These are phyloP conservation scores for Boletus fagicola DNA, from an alignment of 768 basidiomycete genomes.

Conservation along the genomic window DNA sequence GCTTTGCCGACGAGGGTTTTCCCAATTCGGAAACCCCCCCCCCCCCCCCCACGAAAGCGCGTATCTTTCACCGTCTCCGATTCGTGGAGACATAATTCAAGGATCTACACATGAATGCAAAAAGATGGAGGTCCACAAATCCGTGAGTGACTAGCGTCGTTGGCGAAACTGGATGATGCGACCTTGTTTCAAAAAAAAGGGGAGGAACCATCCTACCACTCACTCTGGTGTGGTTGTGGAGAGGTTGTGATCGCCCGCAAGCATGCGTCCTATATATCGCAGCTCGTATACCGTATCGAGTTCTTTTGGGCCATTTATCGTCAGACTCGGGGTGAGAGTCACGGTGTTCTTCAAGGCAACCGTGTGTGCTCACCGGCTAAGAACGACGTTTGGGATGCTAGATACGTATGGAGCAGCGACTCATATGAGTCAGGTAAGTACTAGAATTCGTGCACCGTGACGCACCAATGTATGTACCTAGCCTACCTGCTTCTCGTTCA, in stretches of 20 bases:
- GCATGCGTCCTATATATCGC: not conserved
- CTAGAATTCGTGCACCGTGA: not conserved
- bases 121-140: not conserved
- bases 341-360: not conserved
- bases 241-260: not conserved
- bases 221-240: not conserved
- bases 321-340: not conserved
- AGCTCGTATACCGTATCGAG: not conserved
- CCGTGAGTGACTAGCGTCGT: not conserved
- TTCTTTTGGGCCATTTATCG: not conserved
- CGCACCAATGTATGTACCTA: not conserved
- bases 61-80: not conserved
- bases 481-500: too few species aligned
- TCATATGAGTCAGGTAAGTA: not conserved
- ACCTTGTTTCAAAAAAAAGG: not conserved
- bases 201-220: too few species aligned
- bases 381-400: not conserved
- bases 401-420: not conserved
- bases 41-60: too few species aligned
- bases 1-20: not conserved
- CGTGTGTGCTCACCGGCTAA: not conserved
- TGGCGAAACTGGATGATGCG: not conserved
- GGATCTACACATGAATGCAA: not conserved
- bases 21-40: not conserved
- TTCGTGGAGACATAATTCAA: not conserved